A percentile compares a stretch with the other conserved stretches of the same genome.
phyloP scores from a whole-genome alignment of 2,329 filamentous ascomycete genomes.

The Westerdykella aurantiaca region DNA sequence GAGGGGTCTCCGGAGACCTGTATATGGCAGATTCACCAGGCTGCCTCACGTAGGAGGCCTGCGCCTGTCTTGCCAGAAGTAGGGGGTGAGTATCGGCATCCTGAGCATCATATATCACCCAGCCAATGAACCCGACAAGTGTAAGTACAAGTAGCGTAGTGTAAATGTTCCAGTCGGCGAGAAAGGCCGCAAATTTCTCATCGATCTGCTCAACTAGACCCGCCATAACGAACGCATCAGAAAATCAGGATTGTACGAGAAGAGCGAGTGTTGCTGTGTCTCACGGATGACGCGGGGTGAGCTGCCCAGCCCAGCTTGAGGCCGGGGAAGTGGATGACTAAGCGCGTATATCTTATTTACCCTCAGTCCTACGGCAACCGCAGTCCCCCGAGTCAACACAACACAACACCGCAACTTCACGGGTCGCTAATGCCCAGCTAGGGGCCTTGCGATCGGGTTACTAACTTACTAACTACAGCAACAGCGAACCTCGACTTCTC shows the following conservation, averaged over 20 bases:
- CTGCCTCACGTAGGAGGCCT: slow-evolving; percentile 71
- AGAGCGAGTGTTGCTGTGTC: neutral
- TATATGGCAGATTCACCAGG: slow-evolving; percentile 81
- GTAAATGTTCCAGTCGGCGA: slow-evolving; percentile 77
- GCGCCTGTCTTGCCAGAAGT: slow-evolving; percentile 78
- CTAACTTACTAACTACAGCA: slow-evolving; percentile 21
- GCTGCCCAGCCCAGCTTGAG: neutral
- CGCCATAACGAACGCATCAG: slow-evolving; percentile 28
- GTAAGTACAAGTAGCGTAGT: slow-evolving; percentile 65
- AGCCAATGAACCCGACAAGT: slow-evolving; percentile 59
- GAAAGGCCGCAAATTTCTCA: slow-evolving; percentile 59
- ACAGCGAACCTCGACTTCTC: neutral
- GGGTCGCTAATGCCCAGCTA: neutral
- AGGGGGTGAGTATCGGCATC: slow-evolving; percentile 92
- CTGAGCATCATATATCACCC: slow-evolving; percentile 62
- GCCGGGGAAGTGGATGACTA: neutral
- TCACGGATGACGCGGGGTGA: neutral
- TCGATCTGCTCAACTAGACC: slow-evolving; percentile 62
- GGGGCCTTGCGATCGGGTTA: slow-evolving; percentile 5
- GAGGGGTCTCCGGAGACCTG: slow-evolving; percentile 75
- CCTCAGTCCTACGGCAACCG: neutral
- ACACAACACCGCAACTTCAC: neutral
- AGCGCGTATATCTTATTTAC: neutral
- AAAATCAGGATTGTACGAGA: neutral
- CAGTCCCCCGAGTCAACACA: slow-evolving; percentile 6